Base-by-base conservation (phyloP, 2,329 filamentous ascomycete genomes). In the Phialocephala sp. region DNA sequence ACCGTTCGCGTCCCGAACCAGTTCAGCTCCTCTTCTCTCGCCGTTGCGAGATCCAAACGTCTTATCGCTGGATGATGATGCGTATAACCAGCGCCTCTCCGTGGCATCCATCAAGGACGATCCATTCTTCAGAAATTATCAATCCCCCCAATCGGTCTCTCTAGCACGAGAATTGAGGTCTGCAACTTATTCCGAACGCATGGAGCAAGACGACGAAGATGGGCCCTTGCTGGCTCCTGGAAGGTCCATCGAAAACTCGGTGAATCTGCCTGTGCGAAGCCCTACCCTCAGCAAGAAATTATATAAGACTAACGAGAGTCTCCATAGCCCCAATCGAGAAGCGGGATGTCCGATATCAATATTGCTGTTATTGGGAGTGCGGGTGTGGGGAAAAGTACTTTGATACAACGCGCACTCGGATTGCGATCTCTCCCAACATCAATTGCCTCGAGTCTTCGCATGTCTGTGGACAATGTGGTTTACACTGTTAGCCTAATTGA, bases 331-430 rank as follows among this genome's bases (percentile, higher is more conserved):
- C 73, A 72, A 64, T 73, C 72, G 27, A 73, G 73, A 59, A 74
- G 71, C 63, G 72, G 71, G 57, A 74, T 75, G 72, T 85, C 87
- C 68, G 80, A 82, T 71, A 84, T 88, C 74, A 89, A 87, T 74
- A 87, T 91, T 71, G 87, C 87, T 72, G 82, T 91, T 66, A 87
- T 91, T 75, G 89, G 89, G 72, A 84, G 87, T 75, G 81, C 84
- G 71, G 87, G 87, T 66, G 88, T 89, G 57, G 89, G 89, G 70
- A 91, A 91, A 77, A 89, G 87, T 59, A 84, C 87, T 56, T 89
- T 90, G 73, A 86, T 91, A 73, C 87, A 90, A 77, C 84, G 83
- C 55, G 85, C 87, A 62, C 80, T 89, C 68, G 84, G 86, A 62
- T 77, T 89, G 24, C 76, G 83, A 45, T 79, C 83, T 22, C 80